These are phyloP conservation scores for Parmelia sp. DNA, from an alignment of 495 filamentous ascomycete species.

Conservation along the genomic window DNA sequence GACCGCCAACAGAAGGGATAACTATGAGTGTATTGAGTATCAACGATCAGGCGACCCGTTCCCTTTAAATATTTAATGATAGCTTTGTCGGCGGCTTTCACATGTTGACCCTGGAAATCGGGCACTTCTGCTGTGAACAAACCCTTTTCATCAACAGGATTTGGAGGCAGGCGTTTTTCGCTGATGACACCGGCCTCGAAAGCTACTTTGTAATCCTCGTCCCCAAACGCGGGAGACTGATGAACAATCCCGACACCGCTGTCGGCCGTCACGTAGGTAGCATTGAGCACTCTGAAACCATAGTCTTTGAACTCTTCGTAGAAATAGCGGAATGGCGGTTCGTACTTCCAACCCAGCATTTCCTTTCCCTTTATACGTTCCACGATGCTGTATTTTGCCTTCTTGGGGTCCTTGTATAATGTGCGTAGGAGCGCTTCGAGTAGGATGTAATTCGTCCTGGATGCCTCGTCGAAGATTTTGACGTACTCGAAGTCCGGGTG, in stretches of 20 bases:
- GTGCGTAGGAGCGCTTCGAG: slow-evolving; percentile 78
- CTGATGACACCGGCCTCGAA: slow-evolving; percentile 70
- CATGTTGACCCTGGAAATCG: slow-evolving; percentile 83
- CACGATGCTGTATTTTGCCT: slow-evolving; percentile 88
- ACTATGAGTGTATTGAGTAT: slow-evolving; percentile 86
- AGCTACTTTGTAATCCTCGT: slow-evolving; percentile 90
- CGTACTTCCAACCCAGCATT: slow-evolving; percentile 88
- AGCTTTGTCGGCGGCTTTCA: slow-evolving; percentile 89
- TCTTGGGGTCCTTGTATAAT: slow-evolving; percentile 94
- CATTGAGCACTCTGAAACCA: slow-evolving; percentile 81
- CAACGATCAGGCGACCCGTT: slow-evolving; percentile 73
- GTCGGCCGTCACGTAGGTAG: slow-evolving; percentile 83
- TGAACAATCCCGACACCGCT: slow-evolving; percentile 95
- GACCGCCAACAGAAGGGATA: slow-evolving; percentile 96
- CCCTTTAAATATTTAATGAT: slow-evolving; percentile 90
- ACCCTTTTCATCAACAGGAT: slow-evolving; percentile 80
- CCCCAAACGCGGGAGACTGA: slow-evolving; percentile 90
- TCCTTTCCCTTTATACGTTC: slow-evolving; percentile 76
- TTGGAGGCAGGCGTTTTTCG: slow-evolving; percentile 72
- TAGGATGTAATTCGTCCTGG: slow-evolving; percentile 79
- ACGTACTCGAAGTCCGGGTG: slow-evolving; percentile 92
- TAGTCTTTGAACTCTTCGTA: slow-evolving; percentile 85
- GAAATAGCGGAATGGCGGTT: slow-evolving; percentile 90
- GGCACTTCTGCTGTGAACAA: slow-evolving; percentile 72
- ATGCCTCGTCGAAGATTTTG: slow-evolving; percentile 78